Evolutionary conservation across 306 rosid genomes (phyloP).

Genomic region (Pyrus pyrifolia): DNA sequence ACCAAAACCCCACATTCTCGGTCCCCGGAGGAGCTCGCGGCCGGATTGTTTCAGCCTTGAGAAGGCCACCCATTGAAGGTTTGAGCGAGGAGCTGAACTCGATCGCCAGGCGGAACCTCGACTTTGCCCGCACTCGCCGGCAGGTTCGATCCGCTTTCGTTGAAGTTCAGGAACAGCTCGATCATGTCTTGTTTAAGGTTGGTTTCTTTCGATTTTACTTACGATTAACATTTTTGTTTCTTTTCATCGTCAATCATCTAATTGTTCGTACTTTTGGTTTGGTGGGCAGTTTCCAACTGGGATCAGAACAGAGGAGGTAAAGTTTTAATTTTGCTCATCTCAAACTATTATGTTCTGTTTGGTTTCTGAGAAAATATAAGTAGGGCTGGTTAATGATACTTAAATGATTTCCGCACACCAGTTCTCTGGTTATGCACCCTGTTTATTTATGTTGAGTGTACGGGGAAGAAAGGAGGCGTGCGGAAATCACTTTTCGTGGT

Average conservation of each 20-base stretch:
- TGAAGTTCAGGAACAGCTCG: conserved; percentile 44
- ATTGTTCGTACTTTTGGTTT: not conserved
- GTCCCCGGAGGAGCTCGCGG: conserved; percentile 1
- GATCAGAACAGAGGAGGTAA: conserved; percentile 68
- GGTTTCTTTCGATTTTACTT: not conserved
- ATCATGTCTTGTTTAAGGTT: conserved; percentile 73
- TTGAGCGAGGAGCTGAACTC: conserved; percentile 50
- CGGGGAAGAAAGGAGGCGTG: too few relatives aligned
- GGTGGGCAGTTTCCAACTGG: conserved; percentile 62
- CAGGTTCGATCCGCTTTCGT: conserved; percentile 56
- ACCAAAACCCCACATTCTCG: not conserved
- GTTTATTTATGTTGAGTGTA: too few relatives aligned
- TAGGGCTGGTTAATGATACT: not conserved
- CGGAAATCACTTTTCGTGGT: too few relatives aligned
- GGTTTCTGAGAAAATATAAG: not conserved
- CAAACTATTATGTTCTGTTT: not conserved
- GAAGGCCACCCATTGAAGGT: conserved; percentile 47
- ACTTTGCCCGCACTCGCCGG: conserved; percentile 52
- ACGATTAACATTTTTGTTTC: not conserved
- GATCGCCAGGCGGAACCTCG: conserved; percentile 50
- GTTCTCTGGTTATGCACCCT: too few relatives aligned
- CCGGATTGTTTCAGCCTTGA: conserved; percentile 26
- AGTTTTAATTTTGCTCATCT: conserved; percentile 20
- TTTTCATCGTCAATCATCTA: not conserved
- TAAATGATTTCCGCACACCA: too few relatives aligned